Evolutionary conservation across 306 rosid genomes (phyloP), one percentile per base, ranked within the genome.

Genomic region (Prunus armeniaca): DNA sequence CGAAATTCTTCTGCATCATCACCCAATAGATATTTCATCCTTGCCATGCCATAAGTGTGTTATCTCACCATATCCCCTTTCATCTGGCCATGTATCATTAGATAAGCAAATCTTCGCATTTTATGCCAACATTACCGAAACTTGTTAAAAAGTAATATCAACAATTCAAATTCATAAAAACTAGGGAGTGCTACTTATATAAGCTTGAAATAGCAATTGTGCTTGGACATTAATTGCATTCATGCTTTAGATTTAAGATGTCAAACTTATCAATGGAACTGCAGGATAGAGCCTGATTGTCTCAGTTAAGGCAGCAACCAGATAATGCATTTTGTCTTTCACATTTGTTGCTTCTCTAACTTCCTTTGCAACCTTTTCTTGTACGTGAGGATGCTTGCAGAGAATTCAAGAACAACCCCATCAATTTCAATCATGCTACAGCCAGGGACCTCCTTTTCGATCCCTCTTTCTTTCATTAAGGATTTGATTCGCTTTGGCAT

Each of bases 241-340:
- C 30, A 28, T 28, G 30, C 30, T 28, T 28, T 28, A 28, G 30
- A 28, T 28, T 28, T 28, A 28, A 28, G 30, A 28, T 28, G 30
- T 28, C 2, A 22, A 30, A 30, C 34, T 71, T 80, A 85, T 94
- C 94, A 81, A 78, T 11, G 92, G 91, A 71, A 86, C 82, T 71
- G 94, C 83, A 38, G 97, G 93, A 64, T 89, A 80, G 47, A 91
- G 87, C 62, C 92, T 87, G 56, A 89, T 76, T 6, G 88, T 89
- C 77, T 91, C 97, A 28, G 80, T 73, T 72, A 87, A 65, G 67
- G 91, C 69, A 27, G 92, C 91, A 78, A 76, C 30, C 30, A 28
- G 30, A 28, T 2, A 28, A 28, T 77, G 82, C 89, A 91, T 89
- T 69, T 84, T 89, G 55, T 88, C 45, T 13, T 43, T 60, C 7